These are phyloP conservation scores for Eutypella sp. DNA, from an alignment of 2,329 filamentous ascomycete species.

Conservation along the genomic window DNA sequence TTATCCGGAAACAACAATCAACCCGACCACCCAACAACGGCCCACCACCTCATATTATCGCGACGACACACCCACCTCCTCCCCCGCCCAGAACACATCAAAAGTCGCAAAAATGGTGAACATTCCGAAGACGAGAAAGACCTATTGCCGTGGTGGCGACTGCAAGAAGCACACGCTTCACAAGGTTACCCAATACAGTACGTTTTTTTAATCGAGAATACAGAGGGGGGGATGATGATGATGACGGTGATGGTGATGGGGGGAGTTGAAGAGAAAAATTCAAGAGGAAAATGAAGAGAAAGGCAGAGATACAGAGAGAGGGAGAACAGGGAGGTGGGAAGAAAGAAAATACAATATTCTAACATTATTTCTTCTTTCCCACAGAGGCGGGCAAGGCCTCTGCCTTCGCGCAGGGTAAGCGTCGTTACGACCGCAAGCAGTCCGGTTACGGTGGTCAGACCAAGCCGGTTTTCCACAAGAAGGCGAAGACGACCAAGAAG, in stretches of 20 bases:
- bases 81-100: background rate
- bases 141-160: conserved; percentile 95
- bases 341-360: background rate
- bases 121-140: conserved; percentile 96
- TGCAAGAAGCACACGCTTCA: conserved; percentile 89
- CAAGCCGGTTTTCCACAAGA: conserved; percentile 99
- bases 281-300: conserved; percentile 63
- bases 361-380: conserved; percentile 6
- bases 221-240: too few species aligned
- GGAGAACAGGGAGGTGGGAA: background rate
- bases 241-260: too few species aligned
- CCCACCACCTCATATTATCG: background rate
- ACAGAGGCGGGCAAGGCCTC: conserved; percentile 56
- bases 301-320: background rate
- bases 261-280: conserved; percentile 50
- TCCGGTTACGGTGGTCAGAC: conserved; percentile 99
- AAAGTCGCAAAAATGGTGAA: conserved; percentile 58
- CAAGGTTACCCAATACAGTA: conserved; percentile 93
- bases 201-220: background rate
- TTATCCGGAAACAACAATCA: background rate
- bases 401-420: conserved; percentile 97
- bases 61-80: background rate
- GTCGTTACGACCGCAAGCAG: conserved; percentile 99
- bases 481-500: conserved; percentile 99
- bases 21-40: background rate